These are phyloP conservation scores for Trichoderma atroviride DNA, from an alignment of 2,329 filamentous ascomycete species.

Conservation along the genomic window DNA sequence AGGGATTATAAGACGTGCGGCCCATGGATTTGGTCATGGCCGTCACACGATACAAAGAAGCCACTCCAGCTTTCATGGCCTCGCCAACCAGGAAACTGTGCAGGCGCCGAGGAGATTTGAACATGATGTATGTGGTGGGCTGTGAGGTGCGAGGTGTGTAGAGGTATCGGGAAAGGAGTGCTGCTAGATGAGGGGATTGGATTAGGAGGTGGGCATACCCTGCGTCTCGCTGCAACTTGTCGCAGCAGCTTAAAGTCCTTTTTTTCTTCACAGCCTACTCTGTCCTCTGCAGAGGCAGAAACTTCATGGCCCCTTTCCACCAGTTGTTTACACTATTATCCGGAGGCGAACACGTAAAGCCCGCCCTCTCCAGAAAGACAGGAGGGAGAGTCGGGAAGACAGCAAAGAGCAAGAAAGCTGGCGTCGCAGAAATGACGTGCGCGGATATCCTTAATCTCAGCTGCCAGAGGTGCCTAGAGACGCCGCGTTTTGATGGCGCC, in stretches of 20 bases:
- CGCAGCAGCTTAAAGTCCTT: slow-evolving; percentile 31
- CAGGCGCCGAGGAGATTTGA: background rate
- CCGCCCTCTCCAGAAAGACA: slow-evolving; percentile 11
- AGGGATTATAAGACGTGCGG: slow-evolving; percentile 19
- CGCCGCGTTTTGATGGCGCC: slow-evolving; percentile 34
- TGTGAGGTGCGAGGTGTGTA: slow-evolving; percentile 6
- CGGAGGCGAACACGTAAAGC: slow-evolving; percentile 30
- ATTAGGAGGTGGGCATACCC: slow-evolving; percentile 38
- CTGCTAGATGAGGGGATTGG: slow-evolving; percentile 29
- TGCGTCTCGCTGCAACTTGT: slow-evolving; percentile 33
- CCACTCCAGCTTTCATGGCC: slow-evolving; percentile 22
- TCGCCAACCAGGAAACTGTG: slow-evolving; percentile 13
- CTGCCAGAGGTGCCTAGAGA: slow-evolving; percentile 31
- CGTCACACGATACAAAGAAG: slow-evolving; percentile 27
- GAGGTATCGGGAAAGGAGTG: slow-evolving; percentile 33
- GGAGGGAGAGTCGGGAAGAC: background rate
- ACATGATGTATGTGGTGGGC: slow-evolving; percentile 1
- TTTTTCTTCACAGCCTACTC: slow-evolving; percentile 32
- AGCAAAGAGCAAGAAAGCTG: slow-evolving; percentile 21
- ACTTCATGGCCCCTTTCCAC: slow-evolving; percentile 31
- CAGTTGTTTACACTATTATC: slow-evolving; percentile 42
- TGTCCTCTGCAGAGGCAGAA: slow-evolving; percentile 25
- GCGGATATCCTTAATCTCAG: slow-evolving; percentile 29
- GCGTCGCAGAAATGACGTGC: slow-evolving; percentile 27
- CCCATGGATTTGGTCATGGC: slow-evolving; percentile 23